phyloP scores from a whole-genome alignment of 352 stramenopile species.

The Globisporangium mamillatum region DNA sequence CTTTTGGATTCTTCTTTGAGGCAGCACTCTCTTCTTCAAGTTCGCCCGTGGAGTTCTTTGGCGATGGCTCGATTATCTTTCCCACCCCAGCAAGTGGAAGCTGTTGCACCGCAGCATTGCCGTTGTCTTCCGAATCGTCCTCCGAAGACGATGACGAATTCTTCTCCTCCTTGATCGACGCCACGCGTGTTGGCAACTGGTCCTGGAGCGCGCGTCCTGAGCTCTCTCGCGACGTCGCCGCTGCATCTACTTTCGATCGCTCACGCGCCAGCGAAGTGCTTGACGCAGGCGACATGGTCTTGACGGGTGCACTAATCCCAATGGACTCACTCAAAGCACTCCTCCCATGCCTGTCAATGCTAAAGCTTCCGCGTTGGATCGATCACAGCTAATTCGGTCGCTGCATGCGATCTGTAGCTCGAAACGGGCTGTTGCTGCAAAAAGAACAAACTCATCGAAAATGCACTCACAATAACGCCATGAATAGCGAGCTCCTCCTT shows the following conservation, averaged over 20 bases:
- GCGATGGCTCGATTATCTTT: not conserved
- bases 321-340: not conserved
- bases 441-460: not conserved
- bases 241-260: not conserved
- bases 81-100: not conserved
- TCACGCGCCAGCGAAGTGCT: not conserved
- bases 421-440: not conserved
- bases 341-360: not conserved
- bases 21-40: not conserved
- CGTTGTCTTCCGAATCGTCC: not conserved
- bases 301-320: not conserved
- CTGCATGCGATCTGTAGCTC: not conserved
- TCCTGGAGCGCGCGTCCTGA: not conserved
- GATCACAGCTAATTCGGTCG: not conserved
- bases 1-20: not conserved
- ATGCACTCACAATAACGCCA: not conserved
- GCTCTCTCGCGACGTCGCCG: not conserved
- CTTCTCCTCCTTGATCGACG: slow-evolving; percentile 6
- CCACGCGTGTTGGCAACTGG: not conserved
- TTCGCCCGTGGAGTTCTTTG: not conserved
- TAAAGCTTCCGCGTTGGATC: not conserved
- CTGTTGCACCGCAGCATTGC: not conserved
- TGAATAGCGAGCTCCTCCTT: not conserved
- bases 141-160: slow-evolving; percentile 12
- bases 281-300: not conserved